Evolutionary conservation across 306 rosid species (phyloP).

Genomic region (Prunus padus): DNA sequence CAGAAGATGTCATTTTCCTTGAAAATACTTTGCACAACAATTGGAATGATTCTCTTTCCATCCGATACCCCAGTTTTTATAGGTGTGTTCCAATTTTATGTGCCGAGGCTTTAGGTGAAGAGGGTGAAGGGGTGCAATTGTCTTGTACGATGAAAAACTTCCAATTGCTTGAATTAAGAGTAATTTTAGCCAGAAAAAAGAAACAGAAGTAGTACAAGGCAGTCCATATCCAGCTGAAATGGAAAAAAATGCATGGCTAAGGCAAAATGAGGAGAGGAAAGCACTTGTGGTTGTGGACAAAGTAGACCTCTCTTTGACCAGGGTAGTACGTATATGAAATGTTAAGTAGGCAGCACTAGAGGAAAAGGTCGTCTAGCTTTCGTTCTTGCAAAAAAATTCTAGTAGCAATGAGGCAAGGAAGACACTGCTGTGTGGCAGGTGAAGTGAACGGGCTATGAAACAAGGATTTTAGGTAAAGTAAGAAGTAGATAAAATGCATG

Average conservation of each 20-base stretch:
- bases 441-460: background rate
- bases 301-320: background rate
- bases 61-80: background rate
- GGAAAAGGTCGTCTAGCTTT: too few relatives aligned
- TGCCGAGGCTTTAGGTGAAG: background rate
- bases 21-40: background rate
- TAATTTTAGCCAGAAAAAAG: too few relatives aligned
- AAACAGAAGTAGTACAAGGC: too few relatives aligned
- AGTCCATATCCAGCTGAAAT: too few relatives aligned
- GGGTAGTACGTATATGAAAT: background rate
- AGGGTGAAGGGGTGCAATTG: background rate
- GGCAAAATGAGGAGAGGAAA: background rate
- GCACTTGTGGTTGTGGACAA: background rate
- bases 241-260: too few relatives aligned
- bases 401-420: too few relatives aligned
- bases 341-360: background rate
- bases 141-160: too few relatives aligned
- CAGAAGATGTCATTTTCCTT: background rate
- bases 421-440: background rate
- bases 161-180: too few relatives aligned
- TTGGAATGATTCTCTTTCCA: background rate
- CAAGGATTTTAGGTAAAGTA: too few relatives aligned
- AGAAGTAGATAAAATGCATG: too few relatives aligned
- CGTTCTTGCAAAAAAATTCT: too few relatives aligned
- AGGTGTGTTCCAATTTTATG: background rate